Evolutionary conservation across 805 yeast genomes (phyloP).

Genomic region (Cyberlindnera subsufficiens): DNA sequence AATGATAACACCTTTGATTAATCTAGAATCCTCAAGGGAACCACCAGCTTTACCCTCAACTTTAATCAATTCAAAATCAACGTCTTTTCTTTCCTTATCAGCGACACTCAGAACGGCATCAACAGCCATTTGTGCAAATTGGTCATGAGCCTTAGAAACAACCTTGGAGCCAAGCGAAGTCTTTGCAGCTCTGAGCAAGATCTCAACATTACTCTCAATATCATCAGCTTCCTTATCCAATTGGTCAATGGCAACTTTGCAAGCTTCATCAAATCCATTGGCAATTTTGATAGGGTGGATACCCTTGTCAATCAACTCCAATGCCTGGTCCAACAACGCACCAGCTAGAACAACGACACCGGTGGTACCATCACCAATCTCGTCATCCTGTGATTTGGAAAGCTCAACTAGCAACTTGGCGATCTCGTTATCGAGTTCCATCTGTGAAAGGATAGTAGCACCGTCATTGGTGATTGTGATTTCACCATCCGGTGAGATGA

Average conservation of each 20-base stretch:
- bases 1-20: conserved; percentile 86
- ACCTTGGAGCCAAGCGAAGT: conserved; percentile 94
- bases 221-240: conserved; percentile 73
- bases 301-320: conserved; percentile 91
- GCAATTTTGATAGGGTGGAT: conserved; percentile 97
- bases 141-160: conserved; percentile 88
- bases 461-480: conserved; percentile 98
- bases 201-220: conserved; percentile 37
- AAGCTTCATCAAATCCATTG: conserved; percentile 95
- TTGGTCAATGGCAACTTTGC: conserved; percentile 78
- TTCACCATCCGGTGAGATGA: conserved; percentile 94
- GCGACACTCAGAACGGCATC: conserved; percentile 92
- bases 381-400: conserved; percentile 94
- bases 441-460: conserved; percentile 91
- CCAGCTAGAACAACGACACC: conserved; percentile 97
- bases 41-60: conserved; percentile 97
- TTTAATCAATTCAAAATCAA: conserved; percentile 93
- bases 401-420: conserved; percentile 93
- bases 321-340: conserved; percentile 89
- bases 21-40: conserved; percentile 73
- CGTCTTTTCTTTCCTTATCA: conserved; percentile 87
- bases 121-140: conserved; percentile 95
- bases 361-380: conserved; percentile 98
- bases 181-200: conserved; percentile 84
- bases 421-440: conserved; percentile 94